A percentile compares a stretch with the other conserved stretches of the same genome.
Evolutionary conservation across 768 basidiomycete species (phyloP).

Genomic region (Lactarius sanguifluus): DNA sequence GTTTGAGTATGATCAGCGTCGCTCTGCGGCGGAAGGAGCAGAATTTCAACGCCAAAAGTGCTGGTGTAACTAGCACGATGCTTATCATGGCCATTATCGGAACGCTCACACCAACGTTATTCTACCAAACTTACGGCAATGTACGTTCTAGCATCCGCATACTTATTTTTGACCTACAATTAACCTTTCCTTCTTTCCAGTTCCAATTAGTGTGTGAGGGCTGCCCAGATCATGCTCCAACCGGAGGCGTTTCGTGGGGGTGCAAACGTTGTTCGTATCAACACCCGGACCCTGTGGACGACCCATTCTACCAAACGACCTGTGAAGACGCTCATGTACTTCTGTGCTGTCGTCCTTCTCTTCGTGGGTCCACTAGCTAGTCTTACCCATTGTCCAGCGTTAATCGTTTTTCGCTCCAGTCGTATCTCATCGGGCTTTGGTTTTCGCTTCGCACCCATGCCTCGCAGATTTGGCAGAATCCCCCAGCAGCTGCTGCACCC

Average conservation of each 20-base stretch:
- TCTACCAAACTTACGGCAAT: constrained; percentile 97
- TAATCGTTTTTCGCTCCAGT: constrained; percentile 48
- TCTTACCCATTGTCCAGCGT: constrained; percentile 1
- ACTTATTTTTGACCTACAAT: constrained; percentile 17
- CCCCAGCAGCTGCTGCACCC: constrained; percentile 79
- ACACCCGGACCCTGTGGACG: constrained; percentile 87
- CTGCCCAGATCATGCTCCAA: constrained; percentile 52
- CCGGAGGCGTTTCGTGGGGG: constrained; percentile 59
- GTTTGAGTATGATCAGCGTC: constrained; percentile 90
- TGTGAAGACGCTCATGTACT: constrained; percentile 94
- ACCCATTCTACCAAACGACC: constrained; percentile 97
- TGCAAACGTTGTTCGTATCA: constrained; percentile 94
- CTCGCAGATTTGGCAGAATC: constrained; percentile 98
- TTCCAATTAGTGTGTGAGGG: constrained; percentile 85
- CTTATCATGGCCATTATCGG: constrained; percentile 99
- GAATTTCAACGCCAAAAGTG: constrained; percentile 98
- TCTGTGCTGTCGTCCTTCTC: constrained; percentile 86
- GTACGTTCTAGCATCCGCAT: constrained; percentile 49
- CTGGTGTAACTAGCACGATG: constrained; percentile 99
- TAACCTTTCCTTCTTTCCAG: constrained; percentile 41
- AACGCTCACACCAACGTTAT: constrained; percentile 89
- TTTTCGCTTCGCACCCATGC: constrained; percentile 98
- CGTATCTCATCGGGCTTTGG: constrained; percentile 96
- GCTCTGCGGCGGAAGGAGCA: constrained; percentile 92
- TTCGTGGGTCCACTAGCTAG: constrained; percentile 59